Conservation (phyloP, 2,329 filamentous ascomycete species). For the Niveomyces coronatus region DNA sequence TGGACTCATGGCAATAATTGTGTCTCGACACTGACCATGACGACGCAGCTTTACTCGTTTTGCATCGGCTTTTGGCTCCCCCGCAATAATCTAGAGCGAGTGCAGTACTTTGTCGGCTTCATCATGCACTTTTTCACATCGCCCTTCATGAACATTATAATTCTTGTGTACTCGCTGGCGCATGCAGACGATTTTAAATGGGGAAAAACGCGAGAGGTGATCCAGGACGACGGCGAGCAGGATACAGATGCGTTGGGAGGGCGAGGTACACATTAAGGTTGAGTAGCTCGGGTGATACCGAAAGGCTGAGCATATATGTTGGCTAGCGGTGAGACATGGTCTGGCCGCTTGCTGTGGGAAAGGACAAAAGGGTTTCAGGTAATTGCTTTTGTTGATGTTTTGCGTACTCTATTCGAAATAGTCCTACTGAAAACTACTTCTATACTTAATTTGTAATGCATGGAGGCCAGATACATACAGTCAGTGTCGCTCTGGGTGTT, state of each 20-base stretch:
- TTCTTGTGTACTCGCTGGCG: conserved; percentile 30
- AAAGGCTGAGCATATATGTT: too few relatives aligned
- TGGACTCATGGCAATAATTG: conserved; percentile 6
- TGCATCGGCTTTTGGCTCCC: conserved; percentile 33
- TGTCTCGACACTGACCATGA: too few relatives aligned
- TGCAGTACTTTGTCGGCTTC: conserved; percentile 29
- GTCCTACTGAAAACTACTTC: not conserved
- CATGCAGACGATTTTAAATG: conserved; percentile 35
- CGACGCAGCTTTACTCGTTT: conserved; percentile 27
- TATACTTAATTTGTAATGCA: not conserved
- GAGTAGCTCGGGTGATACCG: too few relatives aligned
- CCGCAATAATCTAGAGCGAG: conserved; percentile 26
- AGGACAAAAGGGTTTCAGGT: too few relatives aligned
- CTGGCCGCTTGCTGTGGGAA: too few relatives aligned
- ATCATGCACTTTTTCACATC: conserved; percentile 27
- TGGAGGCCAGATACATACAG: not conserved
- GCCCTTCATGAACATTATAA: conserved; percentile 33
- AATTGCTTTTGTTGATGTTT: too few relatives aligned
- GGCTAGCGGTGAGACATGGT: too few relatives aligned
- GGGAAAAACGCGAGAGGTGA: conserved; percentile 33
- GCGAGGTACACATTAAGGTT: conserved; percentile 14
- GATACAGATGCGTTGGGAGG: conserved; percentile 13
- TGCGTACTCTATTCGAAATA: too few relatives aligned
- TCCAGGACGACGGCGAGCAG: conserved; percentile 17
- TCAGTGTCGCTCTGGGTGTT: too few relatives aligned